phyloP scores from a whole-genome alignment of 768 basidiomycete genomes.

The Floccularia luteovirens region DNA sequence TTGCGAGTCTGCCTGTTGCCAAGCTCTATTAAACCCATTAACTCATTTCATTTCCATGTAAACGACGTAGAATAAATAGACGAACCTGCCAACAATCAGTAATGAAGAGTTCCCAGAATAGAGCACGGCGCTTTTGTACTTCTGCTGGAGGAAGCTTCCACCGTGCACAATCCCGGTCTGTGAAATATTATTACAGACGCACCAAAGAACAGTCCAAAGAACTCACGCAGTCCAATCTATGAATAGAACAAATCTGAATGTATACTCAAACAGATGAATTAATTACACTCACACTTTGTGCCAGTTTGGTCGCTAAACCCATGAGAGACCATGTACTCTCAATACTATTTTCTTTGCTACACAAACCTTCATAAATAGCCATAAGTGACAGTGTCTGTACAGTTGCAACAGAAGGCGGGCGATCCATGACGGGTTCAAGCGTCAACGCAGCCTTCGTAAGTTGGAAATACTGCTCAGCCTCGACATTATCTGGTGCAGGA shows the following conservation, averaged over 20 bases:
- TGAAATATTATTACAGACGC: constrained; percentile 1
- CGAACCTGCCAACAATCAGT: constrained; percentile 70
- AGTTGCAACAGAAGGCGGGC: constrained; percentile 64
- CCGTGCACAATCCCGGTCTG: constrained; percentile 67
- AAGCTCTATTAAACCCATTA: constrained; percentile 46
- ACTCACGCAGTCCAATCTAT: constrained; percentile 65
- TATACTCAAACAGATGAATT: constrained; percentile 3
- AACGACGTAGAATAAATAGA: neutral
- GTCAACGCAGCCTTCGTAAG: constrained; percentile 59
- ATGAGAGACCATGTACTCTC: constrained; percentile 63
- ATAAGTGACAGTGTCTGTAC: constrained; percentile 61
- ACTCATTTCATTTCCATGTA: too few species aligned
- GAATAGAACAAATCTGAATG: constrained; percentile 5
- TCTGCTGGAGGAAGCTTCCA: constrained; percentile 56
- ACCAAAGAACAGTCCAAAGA: constrained; percentile 4
- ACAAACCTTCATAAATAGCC: constrained; percentile 65
- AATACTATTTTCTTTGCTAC: constrained; percentile 61
- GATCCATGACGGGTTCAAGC: constrained; percentile 60
- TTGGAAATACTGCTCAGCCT: constrained; percentile 47
- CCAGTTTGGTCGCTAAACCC: constrained; percentile 56
- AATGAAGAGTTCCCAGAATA: constrained; percentile 73
- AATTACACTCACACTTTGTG: constrained; percentile 45
- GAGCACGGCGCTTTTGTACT: constrained; percentile 61
- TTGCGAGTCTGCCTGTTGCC: constrained; percentile 61
- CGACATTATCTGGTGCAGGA: constrained; percentile 41